Evolutionary conservation across 2,329 filamentous ascomycete species (phyloP).

Genomic region (Xylariaceae sp.): DNA sequence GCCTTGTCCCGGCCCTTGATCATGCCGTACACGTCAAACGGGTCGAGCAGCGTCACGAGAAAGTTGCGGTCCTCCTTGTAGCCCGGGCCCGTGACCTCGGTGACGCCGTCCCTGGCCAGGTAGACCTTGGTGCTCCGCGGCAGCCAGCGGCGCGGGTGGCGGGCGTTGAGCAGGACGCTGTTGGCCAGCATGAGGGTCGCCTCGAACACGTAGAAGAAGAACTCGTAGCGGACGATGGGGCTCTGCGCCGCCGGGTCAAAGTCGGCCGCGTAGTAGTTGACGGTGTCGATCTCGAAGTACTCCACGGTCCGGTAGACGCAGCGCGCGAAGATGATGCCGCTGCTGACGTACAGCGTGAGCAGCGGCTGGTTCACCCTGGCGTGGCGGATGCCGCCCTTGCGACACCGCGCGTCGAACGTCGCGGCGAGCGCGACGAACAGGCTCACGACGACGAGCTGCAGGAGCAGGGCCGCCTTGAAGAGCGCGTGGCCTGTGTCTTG

Average conservation of each 20-base stretch:
- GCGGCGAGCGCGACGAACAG: conserved; percentile 56
- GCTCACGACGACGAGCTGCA: conserved; percentile 60
- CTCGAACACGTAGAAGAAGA: conserved; percentile 66
- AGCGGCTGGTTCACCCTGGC: conserved; percentile 46
- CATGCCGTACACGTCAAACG: conserved; percentile 47
- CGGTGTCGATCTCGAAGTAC: conserved; percentile 57
- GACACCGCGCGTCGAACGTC: conserved; percentile 55
- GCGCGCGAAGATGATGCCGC: conserved; percentile 55
- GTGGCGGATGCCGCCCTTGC: conserved; percentile 43
- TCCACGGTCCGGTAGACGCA: conserved; percentile 66
- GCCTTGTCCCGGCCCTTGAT: conserved; percentile 41
- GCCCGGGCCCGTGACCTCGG: conserved; percentile 55
- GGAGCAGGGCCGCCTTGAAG: conserved; percentile 55
- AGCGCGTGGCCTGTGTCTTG: conserved; percentile 52
- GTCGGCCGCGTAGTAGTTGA: conserved; percentile 47
- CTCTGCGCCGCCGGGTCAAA: conserved; percentile 47
- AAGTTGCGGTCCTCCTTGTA: conserved; percentile 55
- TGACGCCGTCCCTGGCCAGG: conserved; percentile 54
- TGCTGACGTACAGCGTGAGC: conserved; percentile 57
- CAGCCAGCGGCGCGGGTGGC: conserved; percentile 58
- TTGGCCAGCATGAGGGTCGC: conserved; percentile 59
- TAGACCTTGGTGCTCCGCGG: conserved; percentile 56
- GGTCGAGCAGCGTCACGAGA: conserved; percentile 49
- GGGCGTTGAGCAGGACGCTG: conserved; percentile 54
- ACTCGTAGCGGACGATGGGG: conserved; percentile 60